phyloP scores from a whole-genome alignment of 2,329 filamentous ascomycete species.

The Arthroderma sp. region DNA sequence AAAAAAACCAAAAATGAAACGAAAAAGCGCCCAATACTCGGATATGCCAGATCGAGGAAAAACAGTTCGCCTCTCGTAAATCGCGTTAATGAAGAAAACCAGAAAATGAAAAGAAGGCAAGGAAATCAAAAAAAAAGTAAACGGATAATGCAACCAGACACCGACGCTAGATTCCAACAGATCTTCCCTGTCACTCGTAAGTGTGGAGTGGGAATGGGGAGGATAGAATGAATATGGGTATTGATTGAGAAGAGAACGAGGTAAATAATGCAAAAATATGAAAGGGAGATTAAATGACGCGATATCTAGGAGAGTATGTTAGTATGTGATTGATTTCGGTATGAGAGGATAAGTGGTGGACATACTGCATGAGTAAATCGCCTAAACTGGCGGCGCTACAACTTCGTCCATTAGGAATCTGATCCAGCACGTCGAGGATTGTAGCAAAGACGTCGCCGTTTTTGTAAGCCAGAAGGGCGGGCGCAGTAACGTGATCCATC shows the following conservation, averaged over 20 bases:
- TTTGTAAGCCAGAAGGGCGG: conserved; percentile 77
- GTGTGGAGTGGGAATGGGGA: background rate
- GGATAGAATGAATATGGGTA: background rate
- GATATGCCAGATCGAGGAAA: too few relatives aligned
- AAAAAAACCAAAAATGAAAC: background rate
- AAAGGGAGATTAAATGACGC: conserved; percentile 16
- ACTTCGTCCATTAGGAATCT: conserved; percentile 54
- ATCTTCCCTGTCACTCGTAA: background rate
- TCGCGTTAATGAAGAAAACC: background rate
- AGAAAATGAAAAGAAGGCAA: conserved; percentile 5
- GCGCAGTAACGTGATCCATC: conserved; percentile 78
- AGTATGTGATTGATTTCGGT: conserved; percentile 3
- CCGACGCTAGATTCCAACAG: background rate
- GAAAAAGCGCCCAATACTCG: background rate
- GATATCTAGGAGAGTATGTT: conserved; percentile 14
- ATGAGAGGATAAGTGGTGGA: conserved; percentile 9
- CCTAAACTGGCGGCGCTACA: conserved; percentile 43
- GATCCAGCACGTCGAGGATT: conserved; percentile 71
- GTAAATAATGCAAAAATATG: background rate
- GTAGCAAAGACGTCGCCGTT: conserved; percentile 85
- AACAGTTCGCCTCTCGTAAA: too few relatives aligned
- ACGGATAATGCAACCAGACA: background rate
- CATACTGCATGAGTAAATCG: conserved; percentile 43
- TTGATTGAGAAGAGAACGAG: too few relatives aligned
- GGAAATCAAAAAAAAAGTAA: conserved; percentile 4